phyloP scores from a whole-genome alignment of 495 filamentous ascomycete genomes.

The Trichoderma erinaceum region DNA sequence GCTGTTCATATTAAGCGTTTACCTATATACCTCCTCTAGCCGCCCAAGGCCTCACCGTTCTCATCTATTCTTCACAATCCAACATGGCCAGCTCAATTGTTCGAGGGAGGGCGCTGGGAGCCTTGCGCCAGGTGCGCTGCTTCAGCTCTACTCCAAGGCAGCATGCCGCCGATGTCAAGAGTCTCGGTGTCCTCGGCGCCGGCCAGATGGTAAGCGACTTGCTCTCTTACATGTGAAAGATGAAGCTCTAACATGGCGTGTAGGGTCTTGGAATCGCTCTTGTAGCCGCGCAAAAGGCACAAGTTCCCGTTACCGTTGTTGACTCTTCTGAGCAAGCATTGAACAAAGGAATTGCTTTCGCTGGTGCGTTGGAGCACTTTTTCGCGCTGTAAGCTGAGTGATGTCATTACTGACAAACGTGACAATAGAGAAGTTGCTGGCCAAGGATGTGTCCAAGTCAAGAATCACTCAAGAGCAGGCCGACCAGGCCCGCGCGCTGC shows the following conservation, averaged over 20 bases:
- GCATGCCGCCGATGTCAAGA: constrained; percentile 71
- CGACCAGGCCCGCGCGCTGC: constrained; percentile 57
- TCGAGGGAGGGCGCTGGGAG: constrained; percentile 29
- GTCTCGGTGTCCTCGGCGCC: constrained; percentile 86
- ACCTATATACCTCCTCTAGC: constrained; percentile 16
- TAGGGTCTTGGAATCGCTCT: constrained; percentile 95
- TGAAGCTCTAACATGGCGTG: neutral
- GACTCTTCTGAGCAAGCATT: constrained; percentile 82
- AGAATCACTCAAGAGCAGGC: constrained; percentile 74
- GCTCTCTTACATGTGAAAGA: constrained; percentile 15
- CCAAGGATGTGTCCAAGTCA: constrained; percentile 83
- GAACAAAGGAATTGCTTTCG: constrained; percentile 86
- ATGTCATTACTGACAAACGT: constrained; percentile 19
- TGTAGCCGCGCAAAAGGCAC: constrained; percentile 80
- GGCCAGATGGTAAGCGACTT: constrained; percentile 76
- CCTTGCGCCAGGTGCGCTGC: constrained; percentile 35
- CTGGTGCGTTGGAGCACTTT: constrained; percentile 46
- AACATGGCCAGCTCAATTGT: constrained; percentile 32
- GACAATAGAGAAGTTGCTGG: constrained; percentile 73
- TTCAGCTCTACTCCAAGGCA: constrained; percentile 49
- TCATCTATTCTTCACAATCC: constrained; percentile 9
- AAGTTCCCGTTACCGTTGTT: constrained; percentile 78
- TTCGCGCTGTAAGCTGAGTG: neutral
- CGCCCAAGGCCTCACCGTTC: constrained; percentile 4
- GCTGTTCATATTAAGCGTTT: neutral